Evolutionary conservation across 179 eudicot species (phyloP).

Genomic region (Amaranthus tricolor): DNA sequence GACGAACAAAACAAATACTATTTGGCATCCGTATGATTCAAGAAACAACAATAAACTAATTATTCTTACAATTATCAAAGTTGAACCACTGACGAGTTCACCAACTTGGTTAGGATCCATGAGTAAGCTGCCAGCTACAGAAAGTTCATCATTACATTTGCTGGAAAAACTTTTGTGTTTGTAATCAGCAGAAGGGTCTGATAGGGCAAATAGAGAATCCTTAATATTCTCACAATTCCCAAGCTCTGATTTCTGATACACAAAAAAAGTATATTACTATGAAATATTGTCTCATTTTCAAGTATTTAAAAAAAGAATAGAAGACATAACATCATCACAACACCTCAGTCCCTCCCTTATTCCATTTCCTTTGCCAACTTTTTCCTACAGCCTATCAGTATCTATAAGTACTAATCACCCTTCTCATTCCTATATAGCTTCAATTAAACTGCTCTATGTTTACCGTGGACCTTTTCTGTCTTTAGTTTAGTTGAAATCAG

Average conservation of each 20-base stretch:
- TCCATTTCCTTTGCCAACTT: too few species aligned
- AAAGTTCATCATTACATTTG: constrained; percentile 64
- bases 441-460: too few species aligned
- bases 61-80: constrained; percentile 49
- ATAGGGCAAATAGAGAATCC: constrained; percentile 48
- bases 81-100: constrained; percentile 52
- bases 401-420: too few species aligned
- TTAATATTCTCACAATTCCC: constrained; percentile 48
- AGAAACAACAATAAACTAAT: not conserved
- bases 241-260: constrained; percentile 65
- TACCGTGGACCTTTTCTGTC: too few species aligned
- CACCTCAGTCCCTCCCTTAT: too few species aligned
- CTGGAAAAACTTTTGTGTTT: constrained; percentile 61
- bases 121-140: constrained; percentile 60
- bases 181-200: constrained; percentile 43
- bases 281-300: too few species aligned
- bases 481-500: too few species aligned
- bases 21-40: not conserved
- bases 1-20: not conserved
- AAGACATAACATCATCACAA: too few species aligned
- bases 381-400: too few species aligned
- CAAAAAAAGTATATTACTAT: not conserved
- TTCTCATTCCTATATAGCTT: too few species aligned
- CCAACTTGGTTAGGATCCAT: constrained; percentile 69
- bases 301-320: too few species aligned